Percentiles rank a stretch among this genome's conserved stretches.
Evolutionary conservation across 2,329 filamentous ascomycete species (phyloP).

Genomic region (Calycina herbarum): DNA sequence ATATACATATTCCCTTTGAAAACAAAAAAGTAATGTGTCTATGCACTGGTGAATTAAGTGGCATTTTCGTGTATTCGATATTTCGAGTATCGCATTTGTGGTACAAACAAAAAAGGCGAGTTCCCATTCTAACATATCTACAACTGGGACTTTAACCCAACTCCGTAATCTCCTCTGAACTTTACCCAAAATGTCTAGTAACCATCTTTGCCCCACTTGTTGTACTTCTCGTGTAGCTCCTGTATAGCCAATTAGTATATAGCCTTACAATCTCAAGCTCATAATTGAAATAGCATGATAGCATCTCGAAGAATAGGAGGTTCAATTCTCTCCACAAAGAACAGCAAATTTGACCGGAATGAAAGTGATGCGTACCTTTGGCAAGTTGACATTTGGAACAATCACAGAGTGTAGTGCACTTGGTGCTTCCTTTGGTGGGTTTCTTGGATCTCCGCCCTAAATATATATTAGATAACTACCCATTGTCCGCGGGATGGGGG

Average conservation of each 20-base stretch:
- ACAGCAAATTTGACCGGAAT: neutral
- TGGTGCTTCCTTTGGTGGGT: slow-evolving; percentile 82
- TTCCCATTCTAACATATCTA: slow-evolving; percentile 30
- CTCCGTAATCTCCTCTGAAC: slow-evolving; percentile 32
- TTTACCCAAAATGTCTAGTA: slow-evolving; percentile 46
- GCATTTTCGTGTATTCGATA: neutral
- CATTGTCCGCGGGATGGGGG: no score
- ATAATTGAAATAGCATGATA: neutral
- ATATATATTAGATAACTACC: slow-evolving; percentile 29
- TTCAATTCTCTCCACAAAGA: neutral
- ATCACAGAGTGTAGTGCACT: slow-evolving; percentile 95
- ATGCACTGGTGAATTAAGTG: neutral
- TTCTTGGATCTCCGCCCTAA: slow-evolving; percentile 71
- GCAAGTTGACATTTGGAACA: slow-evolving; percentile 88
- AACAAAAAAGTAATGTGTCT: neutral
- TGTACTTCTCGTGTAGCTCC: slow-evolving; percentile 94
- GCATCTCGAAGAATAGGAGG: neutral
- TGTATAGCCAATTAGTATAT: slow-evolving; percentile 40
- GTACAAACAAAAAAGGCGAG: slow-evolving; percentile 5
- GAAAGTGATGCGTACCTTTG: slow-evolving; percentile 62
- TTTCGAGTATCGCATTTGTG: neutral
- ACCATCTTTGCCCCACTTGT: slow-evolving; percentile 99
- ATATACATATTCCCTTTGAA: no score
- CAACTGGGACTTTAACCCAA: slow-evolving; percentile 26
- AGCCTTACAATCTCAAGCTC: neutral